Base-by-base conservation (phyloP, 2,329 filamentous ascomycete species). In the Alternaria postmessia region DNA sequence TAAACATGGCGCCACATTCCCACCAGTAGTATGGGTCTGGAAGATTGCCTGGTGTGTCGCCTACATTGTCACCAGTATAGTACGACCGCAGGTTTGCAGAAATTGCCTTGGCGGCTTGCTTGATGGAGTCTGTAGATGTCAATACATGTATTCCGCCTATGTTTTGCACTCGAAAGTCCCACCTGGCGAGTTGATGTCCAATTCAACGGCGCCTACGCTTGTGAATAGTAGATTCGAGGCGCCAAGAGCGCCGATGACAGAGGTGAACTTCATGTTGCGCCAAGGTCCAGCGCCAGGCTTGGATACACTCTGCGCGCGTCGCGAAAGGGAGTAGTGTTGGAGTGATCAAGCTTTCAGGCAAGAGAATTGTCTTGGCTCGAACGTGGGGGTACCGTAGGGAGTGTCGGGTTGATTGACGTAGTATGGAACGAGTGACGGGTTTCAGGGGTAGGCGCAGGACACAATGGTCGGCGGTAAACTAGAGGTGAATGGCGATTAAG, bases 11-110 rank as follows among this genome's bases (percentile, higher is more conserved):
- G 38, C 78, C 78, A 18, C 73, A 76, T 65, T 80, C 78, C 78
- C 79, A 81, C 79, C 79, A 81, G 67, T 77, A 81, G 71, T 81
- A 81, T 7, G 79, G 79, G 34, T 74, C 73, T 30, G 79, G 79
- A 49, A 81, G 83, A 66, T 90, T 86, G 53, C 84, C 88, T 43
- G 89, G 83, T 8, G 84, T 83, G 77, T 87, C 84, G 44, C 84
- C 81, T n/a, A 83, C 84, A 32, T 81, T 78, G 68, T 89, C 89
- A 49, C 89, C 89, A 1, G 81, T 83, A 77, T 91, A 91, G 75
- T 87, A 89, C 42, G 81, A 82, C 82, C 91, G 87, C 69, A 88
- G 80, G 47, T 84, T 88, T 51, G 82, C 81, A 5, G 88, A 88
- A 53, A 91, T 78, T 2, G 84, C 86, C 63, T 84, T 85, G 18